A percentile compares a stretch with the other conserved stretches of the same genome.
Conservation (phyloP, 148 eudicot genomes). For the Vaccinium macrocarpon region DNA sequence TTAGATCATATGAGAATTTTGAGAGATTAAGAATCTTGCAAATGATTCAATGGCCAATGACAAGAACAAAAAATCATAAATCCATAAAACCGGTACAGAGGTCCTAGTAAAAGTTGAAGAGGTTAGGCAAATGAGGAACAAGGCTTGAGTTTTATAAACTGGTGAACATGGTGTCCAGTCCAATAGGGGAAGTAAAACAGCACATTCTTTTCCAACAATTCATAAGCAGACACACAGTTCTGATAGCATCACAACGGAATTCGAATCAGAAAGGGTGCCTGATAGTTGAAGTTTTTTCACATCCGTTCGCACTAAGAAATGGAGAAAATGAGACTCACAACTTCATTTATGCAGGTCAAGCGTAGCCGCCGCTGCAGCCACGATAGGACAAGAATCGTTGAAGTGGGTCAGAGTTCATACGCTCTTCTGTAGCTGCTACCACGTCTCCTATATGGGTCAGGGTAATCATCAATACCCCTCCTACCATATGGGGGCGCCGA, state of each 20-base stretch:
- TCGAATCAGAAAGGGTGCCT: not conserved
- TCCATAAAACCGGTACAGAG: not conserved
- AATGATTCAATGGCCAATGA: not conserved
- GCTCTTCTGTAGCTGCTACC: conserved; percentile 14
- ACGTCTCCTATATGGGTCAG: conserved; percentile 44
- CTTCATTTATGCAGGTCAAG: not conserved
- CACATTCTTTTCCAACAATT: not conserved
- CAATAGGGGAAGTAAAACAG: not conserved
- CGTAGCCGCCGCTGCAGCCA: not conserved
- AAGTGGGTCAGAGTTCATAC: not conserved
- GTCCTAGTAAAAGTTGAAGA: not conserved
- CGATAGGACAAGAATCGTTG: not conserved
- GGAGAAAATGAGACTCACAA: not conserved
- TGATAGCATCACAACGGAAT: not conserved
- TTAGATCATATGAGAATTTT: not conserved
- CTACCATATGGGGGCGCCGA: conserved; percentile 46
- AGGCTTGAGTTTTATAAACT: not conserved
- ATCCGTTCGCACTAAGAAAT: not conserved
- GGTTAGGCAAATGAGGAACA: not conserved
- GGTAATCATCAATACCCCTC: conserved; percentile 35
- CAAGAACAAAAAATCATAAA: not conserved
- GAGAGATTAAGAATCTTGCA: not conserved
- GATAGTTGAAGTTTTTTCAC: not conserved
- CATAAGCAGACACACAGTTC: not conserved
- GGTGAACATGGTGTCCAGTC: not conserved